phyloP scores from a whole-genome alignment of 2,329 filamentous ascomycete species.

The Xylaria sp. region DNA sequence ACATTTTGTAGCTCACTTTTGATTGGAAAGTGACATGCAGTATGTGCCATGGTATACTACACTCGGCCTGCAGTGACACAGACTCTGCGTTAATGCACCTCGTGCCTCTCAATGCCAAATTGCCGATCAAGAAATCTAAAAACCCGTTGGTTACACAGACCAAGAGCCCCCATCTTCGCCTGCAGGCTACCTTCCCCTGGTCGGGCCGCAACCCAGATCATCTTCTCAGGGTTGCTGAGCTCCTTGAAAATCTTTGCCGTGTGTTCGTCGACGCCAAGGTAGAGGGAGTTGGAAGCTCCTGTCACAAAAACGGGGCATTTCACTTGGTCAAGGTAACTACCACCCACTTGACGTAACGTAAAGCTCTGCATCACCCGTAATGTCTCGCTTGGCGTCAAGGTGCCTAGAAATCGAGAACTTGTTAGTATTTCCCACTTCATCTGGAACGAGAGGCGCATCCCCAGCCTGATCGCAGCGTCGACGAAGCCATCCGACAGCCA shows the following conservation, averaged over 20 bases:
- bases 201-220: too few species aligned
- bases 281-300: neutral
- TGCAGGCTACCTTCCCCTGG: too few species aligned
- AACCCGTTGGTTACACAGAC: too few species aligned
- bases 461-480: neutral
- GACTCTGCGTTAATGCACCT: too few species aligned
- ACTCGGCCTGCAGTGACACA: too few species aligned
- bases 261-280: neutral
- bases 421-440: neutral
- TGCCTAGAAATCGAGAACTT: neutral
- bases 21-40: too few species aligned
- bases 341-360: neutral
- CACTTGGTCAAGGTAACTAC: neutral
- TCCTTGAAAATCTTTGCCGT: neutral
- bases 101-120: too few species aligned
- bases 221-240: too few species aligned
- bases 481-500: neutral
- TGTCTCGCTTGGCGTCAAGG: neutral
- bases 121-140: too few species aligned
- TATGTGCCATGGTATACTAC: too few species aligned
- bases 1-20: too few species aligned
- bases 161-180: too few species aligned
- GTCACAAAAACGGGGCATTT: neutral
- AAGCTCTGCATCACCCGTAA: neutral
- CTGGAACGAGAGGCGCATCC: neutral